These are phyloP conservation scores for Fonsecaea erecta DNA, from an alignment of 2,329 filamentous ascomycete genomes.

Conservation along the genomic window DNA sequence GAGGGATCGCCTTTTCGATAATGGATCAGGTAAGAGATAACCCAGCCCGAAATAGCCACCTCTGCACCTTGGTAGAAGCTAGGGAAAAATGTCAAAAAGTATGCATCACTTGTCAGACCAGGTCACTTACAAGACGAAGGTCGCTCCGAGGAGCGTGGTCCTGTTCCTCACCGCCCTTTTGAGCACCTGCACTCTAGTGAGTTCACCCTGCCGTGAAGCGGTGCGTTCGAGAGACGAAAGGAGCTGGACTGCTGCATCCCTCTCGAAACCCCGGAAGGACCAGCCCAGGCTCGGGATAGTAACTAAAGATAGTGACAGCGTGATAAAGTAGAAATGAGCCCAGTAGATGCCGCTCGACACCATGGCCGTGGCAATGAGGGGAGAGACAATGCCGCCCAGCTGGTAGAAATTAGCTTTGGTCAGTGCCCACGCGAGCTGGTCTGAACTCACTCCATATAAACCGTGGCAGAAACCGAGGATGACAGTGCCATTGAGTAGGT, in stretches of 20 bases:
- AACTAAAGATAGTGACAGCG: constrained; percentile 61
- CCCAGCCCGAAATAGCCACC: constrained; percentile 83
- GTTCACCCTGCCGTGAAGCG: constrained; percentile 46
- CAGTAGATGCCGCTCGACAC: constrained; percentile 66
- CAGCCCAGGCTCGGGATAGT: constrained; percentile 66
- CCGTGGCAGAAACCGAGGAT: constrained; percentile 50
- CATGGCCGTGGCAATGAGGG: constrained; percentile 75
- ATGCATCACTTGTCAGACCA: neutral
- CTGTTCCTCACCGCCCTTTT: constrained; percentile 57
- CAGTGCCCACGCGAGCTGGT: neutral
- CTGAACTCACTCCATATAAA: constrained; percentile 49
- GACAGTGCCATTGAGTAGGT: constrained; percentile 57
- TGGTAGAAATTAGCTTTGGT: constrained; percentile 19
- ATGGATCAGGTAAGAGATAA: constrained; percentile 80
- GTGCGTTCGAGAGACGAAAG: constrained; percentile 49
- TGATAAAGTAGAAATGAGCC: constrained; percentile 74
- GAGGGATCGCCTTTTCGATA: constrained; percentile 71
- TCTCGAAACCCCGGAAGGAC: constrained; percentile 72
- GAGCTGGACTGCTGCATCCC: constrained; percentile 57
- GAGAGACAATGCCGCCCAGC: constrained; percentile 66
- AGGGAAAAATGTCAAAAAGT: constrained; percentile 3
- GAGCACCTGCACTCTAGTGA: constrained; percentile 44
- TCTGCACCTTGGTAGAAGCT: constrained; percentile 79
- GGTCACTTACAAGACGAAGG: constrained; percentile 70
- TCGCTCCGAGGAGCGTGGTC: constrained; percentile 72